Conservation (phyloP, 225 moss, liverwort and hornwort species). For the Straminergon stramineum region DNA sequence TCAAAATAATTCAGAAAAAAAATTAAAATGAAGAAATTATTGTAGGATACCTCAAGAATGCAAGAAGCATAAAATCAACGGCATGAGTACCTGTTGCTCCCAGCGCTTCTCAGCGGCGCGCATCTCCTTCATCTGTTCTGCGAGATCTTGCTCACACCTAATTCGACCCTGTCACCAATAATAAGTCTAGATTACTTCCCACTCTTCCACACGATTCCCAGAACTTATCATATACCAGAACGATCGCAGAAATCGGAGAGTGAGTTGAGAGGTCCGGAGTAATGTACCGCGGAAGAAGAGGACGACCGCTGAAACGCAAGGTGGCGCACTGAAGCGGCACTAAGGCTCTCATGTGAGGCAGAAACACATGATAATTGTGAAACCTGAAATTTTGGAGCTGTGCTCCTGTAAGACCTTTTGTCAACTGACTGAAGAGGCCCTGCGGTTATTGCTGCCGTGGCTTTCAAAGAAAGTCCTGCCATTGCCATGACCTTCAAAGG, state of each 20-base stretch:
- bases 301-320: constrained; percentile 11
- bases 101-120: constrained; percentile 97
- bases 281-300: constrained; percentile 7
- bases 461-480: constrained; percentile 30
- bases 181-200: not conserved
- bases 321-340: constrained; percentile 25
- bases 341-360: constrained; percentile 17
- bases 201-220: not conserved
- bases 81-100: constrained; percentile 66
- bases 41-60: not conserved
- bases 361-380: constrained; percentile 38
- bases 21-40: not conserved
- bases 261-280: not conserved
- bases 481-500: constrained; percentile 13
- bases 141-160: constrained; percentile 66
- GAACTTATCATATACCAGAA: not conserved
- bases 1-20: not conserved
- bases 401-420: constrained; percentile 2
- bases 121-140: constrained; percentile 88
- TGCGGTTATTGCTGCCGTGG: constrained; percentile 7
- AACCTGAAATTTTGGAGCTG: constrained; percentile 8
- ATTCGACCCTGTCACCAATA: constrained; percentile 26
- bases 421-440: constrained; percentile 17
- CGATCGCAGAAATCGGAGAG: not conserved
- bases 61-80: not conserved